Conservation (phyloP, 768 basidiomycete genomes). For the Gloeopeniophorella convolvens region DNA sequence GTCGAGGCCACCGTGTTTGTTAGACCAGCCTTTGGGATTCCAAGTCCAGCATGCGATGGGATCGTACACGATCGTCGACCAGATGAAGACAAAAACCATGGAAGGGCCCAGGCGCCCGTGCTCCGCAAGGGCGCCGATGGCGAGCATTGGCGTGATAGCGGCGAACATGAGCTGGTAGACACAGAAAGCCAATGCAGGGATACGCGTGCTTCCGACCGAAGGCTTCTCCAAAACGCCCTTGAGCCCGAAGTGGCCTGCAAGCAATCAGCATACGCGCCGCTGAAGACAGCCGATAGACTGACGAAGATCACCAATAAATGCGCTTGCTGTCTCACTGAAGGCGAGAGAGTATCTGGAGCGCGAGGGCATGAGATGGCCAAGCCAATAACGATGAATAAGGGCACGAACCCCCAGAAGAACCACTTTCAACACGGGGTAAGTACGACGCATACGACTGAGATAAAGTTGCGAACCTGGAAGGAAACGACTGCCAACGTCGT, state of each 20-base stretch:
- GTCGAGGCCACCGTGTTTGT: slow-evolving; percentile 74
- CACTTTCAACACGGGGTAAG: slow-evolving; percentile 46
- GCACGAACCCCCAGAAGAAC: slow-evolving; percentile 84
- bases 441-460: not conserved
- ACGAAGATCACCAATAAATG: slow-evolving; percentile 86
- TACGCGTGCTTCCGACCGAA: slow-evolving; percentile 61
- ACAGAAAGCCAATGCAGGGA: slow-evolving; percentile 73
- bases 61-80: slow-evolving; percentile 87
- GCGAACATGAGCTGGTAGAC: slow-evolving; percentile 92
- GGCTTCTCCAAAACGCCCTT: slow-evolving; percentile 70
- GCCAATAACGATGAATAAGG: no score
- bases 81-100: slow-evolving; percentile 84
- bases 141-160: slow-evolving; percentile 84
- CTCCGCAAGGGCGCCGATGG: slow-evolving; percentile 90
- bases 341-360: slow-evolving; percentile 61
- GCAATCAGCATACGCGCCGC: not conserved
- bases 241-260: slow-evolving; percentile 73
- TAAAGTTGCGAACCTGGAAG: slow-evolving; percentile 54
- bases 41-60: slow-evolving; percentile 97
- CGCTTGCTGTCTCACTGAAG: slow-evolving; percentile 68
- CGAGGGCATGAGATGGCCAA: not conserved
- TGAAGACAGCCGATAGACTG: slow-evolving; percentile 24
- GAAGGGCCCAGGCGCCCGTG: slow-evolving; percentile 79
- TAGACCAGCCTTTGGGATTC: slow-evolving; percentile 77
- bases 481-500: slow-evolving; percentile 71